Evolutionary conservation across 2,329 filamentous ascomycete species (phyloP).

Genomic region (Epichloe uncinata): DNA sequence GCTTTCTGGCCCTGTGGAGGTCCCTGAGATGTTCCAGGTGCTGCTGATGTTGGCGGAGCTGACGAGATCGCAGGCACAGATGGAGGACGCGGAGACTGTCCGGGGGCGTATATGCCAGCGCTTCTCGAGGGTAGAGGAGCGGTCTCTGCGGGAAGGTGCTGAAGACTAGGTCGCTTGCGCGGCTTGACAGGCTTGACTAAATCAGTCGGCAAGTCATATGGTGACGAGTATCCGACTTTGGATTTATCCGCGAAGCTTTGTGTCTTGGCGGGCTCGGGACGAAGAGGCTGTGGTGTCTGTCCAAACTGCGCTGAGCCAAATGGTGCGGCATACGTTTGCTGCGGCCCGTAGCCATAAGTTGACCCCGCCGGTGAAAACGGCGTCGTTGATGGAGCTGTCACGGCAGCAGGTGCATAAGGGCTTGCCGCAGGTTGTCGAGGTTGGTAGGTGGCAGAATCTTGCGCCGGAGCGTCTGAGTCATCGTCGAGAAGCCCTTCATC

Average conservation of each 20-base stretch:
- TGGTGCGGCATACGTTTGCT: slow-evolving; percentile 10
- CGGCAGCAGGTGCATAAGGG: slow-evolving; percentile 15
- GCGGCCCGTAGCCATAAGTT: slow-evolving; percentile 11
- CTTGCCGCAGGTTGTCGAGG: slow-evolving; percentile 8
- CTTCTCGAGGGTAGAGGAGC: slow-evolving; percentile 45
- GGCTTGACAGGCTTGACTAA: slow-evolving; percentile 49
- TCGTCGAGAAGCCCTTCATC: slow-evolving; percentile 68
- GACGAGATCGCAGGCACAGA: slow-evolving; percentile 10
- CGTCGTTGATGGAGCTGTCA: slow-evolving; percentile 9
- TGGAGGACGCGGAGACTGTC: slow-evolving; percentile 10
- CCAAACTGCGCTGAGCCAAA: slow-evolving; percentile 22
- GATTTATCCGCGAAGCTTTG: slow-evolving; percentile 85
- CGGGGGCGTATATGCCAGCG: slow-evolving; percentile 39
- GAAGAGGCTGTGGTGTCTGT: slow-evolving; percentile 19
- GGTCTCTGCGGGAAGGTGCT: slow-evolving; percentile 33
- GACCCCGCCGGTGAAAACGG: slow-evolving; percentile 12
- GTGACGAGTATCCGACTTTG: slow-evolving; percentile 85
- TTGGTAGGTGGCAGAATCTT: slow-evolving; percentile 8
- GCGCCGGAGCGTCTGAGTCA: slow-evolving; percentile 39
- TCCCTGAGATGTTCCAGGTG: slow-evolving; percentile 16
- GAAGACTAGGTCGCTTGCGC: slow-evolving; percentile 48
- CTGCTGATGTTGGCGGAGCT: background rate
- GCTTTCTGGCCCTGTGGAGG: slow-evolving; percentile 20
- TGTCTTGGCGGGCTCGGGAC: slow-evolving; percentile 40
- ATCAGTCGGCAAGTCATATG: slow-evolving; percentile 90